Percentiles rank a stretch among this genome's conserved stretches.
Conservation (phyloP, 345 rosid species). For the Melastoma malabathricum region DNA sequence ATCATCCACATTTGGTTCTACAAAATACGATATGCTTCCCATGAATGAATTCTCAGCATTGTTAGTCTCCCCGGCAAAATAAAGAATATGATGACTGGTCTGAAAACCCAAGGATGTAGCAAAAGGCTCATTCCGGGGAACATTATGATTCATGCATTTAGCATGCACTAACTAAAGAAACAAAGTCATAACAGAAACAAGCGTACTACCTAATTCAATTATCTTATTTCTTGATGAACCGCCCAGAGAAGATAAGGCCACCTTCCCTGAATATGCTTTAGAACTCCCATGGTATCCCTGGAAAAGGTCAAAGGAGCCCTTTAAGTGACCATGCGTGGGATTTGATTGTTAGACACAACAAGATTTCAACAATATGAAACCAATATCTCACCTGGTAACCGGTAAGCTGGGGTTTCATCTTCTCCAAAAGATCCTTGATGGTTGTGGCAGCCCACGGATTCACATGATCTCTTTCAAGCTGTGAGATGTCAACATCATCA, state of each 20-base stretch:
- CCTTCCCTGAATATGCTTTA: slow-evolving; percentile 60
- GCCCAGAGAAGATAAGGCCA: slow-evolving; percentile 38
- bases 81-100: too few species aligned
- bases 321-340: too few species aligned
- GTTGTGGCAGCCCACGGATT: slow-evolving; percentile 72
- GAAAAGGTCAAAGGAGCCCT: slow-evolving; percentile 8
- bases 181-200: slow-evolving; percentile 1
- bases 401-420: slow-evolving; percentile 33
- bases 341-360: too few species aligned
- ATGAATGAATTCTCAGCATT: too few species aligned
- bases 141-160: too few species aligned
- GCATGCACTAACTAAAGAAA: too few species aligned
- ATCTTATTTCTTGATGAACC: slow-evolving; percentile 64
- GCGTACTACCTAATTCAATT: slow-evolving; percentile 52
- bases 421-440: slow-evolving; percentile 28
- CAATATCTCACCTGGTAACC: slow-evolving; percentile 46
- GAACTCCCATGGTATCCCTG: slow-evolving; percentile 62
- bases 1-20: too few species aligned
- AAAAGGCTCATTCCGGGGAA: too few species aligned
- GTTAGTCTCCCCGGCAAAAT: too few species aligned
- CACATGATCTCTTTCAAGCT: slow-evolving; percentile 14
- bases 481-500: slow-evolving; percentile 12
- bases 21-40: too few species aligned
- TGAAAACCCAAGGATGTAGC: too few species aligned
- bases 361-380: too few species aligned